phyloP scores from a whole-genome alignment of 2,329 filamentous ascomycete genomes.

The Pseudogymnoascus sp. region DNA sequence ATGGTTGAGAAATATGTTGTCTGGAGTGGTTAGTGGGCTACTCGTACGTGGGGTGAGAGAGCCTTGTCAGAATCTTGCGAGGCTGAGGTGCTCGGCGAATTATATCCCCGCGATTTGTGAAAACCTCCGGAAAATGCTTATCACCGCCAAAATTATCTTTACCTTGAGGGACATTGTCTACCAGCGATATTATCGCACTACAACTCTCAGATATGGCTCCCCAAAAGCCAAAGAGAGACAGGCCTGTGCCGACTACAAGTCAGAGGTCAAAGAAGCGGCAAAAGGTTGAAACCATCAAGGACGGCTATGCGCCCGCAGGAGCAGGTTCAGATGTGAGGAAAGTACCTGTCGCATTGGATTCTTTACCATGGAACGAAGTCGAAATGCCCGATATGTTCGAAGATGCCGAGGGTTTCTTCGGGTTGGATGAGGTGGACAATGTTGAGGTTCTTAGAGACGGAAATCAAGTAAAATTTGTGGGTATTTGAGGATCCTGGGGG shows the following conservation, averaged over 20 bases:
- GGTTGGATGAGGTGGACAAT: constrained; percentile 83
- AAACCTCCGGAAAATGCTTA: constrained; percentile 8
- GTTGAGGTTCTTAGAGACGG: constrained; percentile 74
- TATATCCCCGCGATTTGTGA: constrained; percentile 9
- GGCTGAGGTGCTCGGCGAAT: constrained; percentile 6
- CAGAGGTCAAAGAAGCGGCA: constrained; percentile 28
- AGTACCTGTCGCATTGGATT: constrained; percentile 38
- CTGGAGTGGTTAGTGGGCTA: not conserved
- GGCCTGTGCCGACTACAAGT: constrained; percentile 19
- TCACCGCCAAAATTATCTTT: constrained; percentile 9
- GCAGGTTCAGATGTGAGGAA: constrained; percentile 22
- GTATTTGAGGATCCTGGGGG: constrained; percentile 16
- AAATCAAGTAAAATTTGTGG: constrained; percentile 50
- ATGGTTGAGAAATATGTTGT: constrained; percentile 39
- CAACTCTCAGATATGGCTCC: constrained; percentile 21
- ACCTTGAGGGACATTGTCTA: constrained; percentile 7
- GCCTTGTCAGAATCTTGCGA: constrained; percentile 9
- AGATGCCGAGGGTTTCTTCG: constrained; percentile 90
- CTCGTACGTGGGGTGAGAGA: constrained; percentile 5
- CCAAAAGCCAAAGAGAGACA: constrained; percentile 25
- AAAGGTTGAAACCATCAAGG: constrained; percentile 21
- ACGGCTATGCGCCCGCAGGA: constrained; percentile 13
- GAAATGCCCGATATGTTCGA: constrained; percentile 71
- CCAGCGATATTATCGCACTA: constrained; percentile 5
- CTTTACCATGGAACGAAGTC: constrained; percentile 50